These are phyloP conservation scores for Chenopodium quinoa DNA, from an alignment of 148 eudicot genomes.

Conservation along the genomic window DNA sequence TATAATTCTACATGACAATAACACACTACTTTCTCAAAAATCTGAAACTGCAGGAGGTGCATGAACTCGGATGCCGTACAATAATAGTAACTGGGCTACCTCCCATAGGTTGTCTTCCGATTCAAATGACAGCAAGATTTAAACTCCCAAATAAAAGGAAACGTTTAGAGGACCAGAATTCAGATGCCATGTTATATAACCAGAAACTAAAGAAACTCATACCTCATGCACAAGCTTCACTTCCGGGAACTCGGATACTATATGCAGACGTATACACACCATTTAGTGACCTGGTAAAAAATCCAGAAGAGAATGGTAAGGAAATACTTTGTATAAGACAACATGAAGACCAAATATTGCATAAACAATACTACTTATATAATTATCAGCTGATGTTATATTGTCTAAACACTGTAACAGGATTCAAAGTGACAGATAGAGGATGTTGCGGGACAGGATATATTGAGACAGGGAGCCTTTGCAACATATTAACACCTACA, in stretches of 20 bases:
- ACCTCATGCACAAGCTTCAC: conserved; percentile 36
- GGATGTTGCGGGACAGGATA: conserved; percentile 73
- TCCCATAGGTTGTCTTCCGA: conserved; percentile 56
- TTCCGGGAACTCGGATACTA: conserved; percentile 38
- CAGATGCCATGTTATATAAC: conserved; percentile 41
- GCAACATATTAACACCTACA: conserved; percentile 38
- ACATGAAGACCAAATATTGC: not conserved
- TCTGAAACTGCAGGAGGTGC: conserved; percentile 38
- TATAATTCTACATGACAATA: not conserved
- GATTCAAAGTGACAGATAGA: conserved; percentile 38
- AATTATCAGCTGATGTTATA: conserved; percentile 11
- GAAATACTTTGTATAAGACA: not conserved
- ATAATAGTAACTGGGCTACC: conserved; percentile 53
- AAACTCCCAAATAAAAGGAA: conserved; percentile 27
- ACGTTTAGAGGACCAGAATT: conserved; percentile 40
- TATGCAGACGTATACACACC: conserved; percentile 47
- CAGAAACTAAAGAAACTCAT: conserved; percentile 38
- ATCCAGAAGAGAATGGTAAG: conserved; percentile 46
- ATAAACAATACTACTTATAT: not conserved
- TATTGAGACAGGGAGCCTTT: conserved; percentile 44
- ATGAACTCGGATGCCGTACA: conserved; percentile 46
- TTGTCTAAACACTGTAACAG: conserved; percentile 23
- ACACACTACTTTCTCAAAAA: not conserved
- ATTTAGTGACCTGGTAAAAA: conserved; percentile 34
- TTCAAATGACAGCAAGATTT: conserved; percentile 40